phyloP scores from a whole-genome alignment of 2,329 filamentous ascomycete species.

The Chalaropsis thielavioides region DNA sequence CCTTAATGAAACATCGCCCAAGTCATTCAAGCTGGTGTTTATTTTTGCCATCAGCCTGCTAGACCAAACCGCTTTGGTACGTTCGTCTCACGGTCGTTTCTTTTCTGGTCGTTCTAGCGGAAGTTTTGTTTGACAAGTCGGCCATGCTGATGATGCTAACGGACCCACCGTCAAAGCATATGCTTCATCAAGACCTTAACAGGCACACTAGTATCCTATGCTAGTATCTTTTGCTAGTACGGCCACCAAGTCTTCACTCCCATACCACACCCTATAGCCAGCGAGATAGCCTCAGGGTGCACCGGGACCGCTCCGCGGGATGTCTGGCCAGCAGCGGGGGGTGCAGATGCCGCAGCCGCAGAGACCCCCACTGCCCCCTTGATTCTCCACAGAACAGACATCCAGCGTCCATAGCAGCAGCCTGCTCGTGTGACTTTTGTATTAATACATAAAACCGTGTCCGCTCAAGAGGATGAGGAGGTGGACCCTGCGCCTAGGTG shows the following conservation, averaged over 20 bases:
- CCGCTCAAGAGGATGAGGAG: not conserved
- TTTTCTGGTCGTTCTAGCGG: not conserved
- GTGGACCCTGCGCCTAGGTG: slow-evolving; percentile 7
- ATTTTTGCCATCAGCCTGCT: not conserved
- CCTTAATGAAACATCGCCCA: slow-evolving; percentile 9
- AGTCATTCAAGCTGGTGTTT: not conserved
- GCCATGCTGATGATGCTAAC: not conserved
- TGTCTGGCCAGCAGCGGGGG: not conserved
- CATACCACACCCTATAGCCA: not conserved
- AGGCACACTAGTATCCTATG: not conserved
- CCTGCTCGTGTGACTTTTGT: not conserved
- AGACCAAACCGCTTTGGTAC: not conserved
- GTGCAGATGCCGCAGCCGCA: not conserved
- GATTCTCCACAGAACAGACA: slow-evolving; percentile 2
- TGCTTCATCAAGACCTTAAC: not conserved
- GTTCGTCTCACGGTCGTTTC: not conserved
- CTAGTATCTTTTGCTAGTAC: not conserved
- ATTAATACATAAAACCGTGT: slow-evolving; percentile 3
- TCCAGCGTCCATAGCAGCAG: not conserved
- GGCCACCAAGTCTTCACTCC: not conserved
- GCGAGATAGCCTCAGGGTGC: not conserved
- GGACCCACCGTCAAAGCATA: slow-evolving; percentile 5
- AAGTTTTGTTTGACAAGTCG: not conserved
- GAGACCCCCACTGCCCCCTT: slow-evolving; percentile 3
- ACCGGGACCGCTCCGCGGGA: not conserved